Evolutionary conservation across 1,284 basidiomycete genomes (phyloP).

Genomic region (Meira miltonrushii): DNA sequence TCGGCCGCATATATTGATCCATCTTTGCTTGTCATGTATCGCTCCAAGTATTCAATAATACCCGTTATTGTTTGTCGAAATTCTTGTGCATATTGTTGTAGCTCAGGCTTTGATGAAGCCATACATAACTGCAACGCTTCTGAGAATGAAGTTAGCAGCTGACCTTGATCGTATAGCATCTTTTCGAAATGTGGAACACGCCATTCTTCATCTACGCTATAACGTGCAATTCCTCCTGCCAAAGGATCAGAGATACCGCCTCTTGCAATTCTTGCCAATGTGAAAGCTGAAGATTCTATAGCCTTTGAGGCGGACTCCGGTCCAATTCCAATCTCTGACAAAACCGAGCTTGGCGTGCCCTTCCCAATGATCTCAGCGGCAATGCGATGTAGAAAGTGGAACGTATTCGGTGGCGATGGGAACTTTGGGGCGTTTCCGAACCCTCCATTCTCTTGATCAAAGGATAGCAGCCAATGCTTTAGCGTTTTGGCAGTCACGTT

Average conservation of each 20-base stretch:
- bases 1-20: conserved; percentile 57
- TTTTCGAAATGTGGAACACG: conserved; percentile 58
- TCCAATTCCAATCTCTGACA: conserved; percentile 19
- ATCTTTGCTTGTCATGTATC: conserved; percentile 52
- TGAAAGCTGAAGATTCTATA: conserved; percentile 30
- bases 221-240: conserved; percentile 56
- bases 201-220: conserved; percentile 57
- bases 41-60: conserved; percentile 54
- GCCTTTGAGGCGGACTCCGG: conserved; percentile 2
- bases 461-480: conserved; percentile 31
- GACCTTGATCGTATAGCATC: conserved; percentile 58
- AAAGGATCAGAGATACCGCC: conserved; percentile 58
- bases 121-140: conserved; percentile 39
- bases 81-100: conserved; percentile 6
- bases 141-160: conserved; percentile 48
- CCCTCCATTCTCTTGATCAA: conserved; percentile 14
- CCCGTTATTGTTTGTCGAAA: conserved; percentile 28
- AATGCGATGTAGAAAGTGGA: conserved; percentile 40
- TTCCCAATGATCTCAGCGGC: conserved; percentile 8
- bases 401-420: conserved; percentile 42
- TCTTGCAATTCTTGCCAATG: conserved; percentile 52
- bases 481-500: conserved; percentile 17
- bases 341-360: conserved; percentile 10
- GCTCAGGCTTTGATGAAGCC: background rate
- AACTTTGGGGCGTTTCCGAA: conserved; percentile 55